These are phyloP conservation scores for Stevia rebaudiana DNA, from an alignment of 140 eudicot genomes.

Conservation along the genomic window DNA sequence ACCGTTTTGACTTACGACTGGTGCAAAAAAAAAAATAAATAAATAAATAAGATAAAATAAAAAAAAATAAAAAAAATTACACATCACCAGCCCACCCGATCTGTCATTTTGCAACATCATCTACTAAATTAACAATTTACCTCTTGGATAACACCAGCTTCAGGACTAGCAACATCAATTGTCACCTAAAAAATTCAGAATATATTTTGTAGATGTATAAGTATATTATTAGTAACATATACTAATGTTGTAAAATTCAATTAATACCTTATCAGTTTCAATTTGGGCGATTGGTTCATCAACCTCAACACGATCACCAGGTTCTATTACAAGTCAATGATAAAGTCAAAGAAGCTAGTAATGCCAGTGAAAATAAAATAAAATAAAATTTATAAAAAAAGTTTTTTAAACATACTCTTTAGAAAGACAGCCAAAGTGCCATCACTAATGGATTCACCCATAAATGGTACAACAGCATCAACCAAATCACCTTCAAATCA, in stretches of 20 bases:
- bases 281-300: slow-evolving; percentile 78
- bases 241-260: neutral
- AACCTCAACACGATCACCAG: slow-evolving; percentile 57
- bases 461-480: slow-evolving; percentile 67
- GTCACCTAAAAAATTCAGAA: slow-evolving; percentile 30
- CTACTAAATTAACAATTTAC: slow-evolving; percentile 21
- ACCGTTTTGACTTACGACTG: neutral
- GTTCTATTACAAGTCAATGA: slow-evolving; percentile 41
- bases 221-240: neutral
- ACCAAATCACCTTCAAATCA: slow-evolving; percentile 53
- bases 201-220: slow-evolving; percentile 13
- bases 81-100: slow-evolving; percentile 4
- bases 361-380: neutral
- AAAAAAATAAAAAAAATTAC: neutral
- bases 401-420: slow-evolving; percentile 42
- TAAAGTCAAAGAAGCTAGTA: neutral
- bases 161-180: slow-evolving; percentile 68
- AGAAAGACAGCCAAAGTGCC: slow-evolving; percentile 62
- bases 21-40: neutral
- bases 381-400: too few species aligned
- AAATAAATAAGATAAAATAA: neutral
- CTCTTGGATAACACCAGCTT: slow-evolving; percentile 62
- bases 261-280: slow-evolving; percentile 65
- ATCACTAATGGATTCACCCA: slow-evolving; percentile 68
- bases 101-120: neutral